Percentiles rank a stretch among this genome's conserved stretches.
Evolutionary conservation across 352 stramenopile genomes (phyloP).

Genomic region (Pythium utonaiense): DNA sequence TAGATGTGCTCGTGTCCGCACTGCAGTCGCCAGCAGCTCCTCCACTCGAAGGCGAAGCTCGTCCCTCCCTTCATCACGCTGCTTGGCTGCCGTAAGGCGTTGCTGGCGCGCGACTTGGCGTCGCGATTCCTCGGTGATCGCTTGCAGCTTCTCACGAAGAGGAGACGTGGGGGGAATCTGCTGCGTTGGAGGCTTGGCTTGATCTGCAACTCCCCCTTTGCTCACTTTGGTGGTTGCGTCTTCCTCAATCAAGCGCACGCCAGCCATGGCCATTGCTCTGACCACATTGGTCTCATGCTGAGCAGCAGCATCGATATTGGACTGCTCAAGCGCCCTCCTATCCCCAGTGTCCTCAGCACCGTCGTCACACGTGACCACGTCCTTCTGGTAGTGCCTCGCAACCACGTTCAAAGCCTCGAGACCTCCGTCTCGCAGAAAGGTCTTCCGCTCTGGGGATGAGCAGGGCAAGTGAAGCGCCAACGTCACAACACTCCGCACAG

Average conservation of each 20-base stretch:
- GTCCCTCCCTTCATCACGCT: neutral
- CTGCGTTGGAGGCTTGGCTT: neutral
- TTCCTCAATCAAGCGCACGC: slow-evolving; percentile 1
- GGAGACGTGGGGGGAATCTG: neutral
- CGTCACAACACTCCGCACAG: slow-evolving; percentile 29
- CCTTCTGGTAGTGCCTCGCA: no score
- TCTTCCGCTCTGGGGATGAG: slow-evolving; percentile 32
- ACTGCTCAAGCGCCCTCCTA: no score
- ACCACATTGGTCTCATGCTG: neutral
- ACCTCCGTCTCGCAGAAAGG: slow-evolving; percentile 17
- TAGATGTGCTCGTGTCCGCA: slow-evolving; percentile 34
- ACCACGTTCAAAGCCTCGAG: neutral
- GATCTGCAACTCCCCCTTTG: neutral
- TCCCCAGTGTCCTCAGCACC: no score
- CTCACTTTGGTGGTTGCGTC: neutral
- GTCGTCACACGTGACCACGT: no score
- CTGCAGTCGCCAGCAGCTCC: slow-evolving; percentile 20
- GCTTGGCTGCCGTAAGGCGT: neutral
- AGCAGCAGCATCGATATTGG: no score
- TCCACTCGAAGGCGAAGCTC: slow-evolving; percentile 13
- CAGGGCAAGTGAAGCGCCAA: slow-evolving; percentile 33
- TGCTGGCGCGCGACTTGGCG: neutral
- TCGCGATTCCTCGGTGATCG: slow-evolving; percentile 1
- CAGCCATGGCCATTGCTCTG: slow-evolving; percentile 5
- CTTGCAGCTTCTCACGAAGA: slow-evolving; percentile 11